Evolutionary conservation across 2,329 filamentous ascomycete genomes (phyloP), one percentile per base, ranked within the genome.

Genomic region (Fusarium torulosum): DNA sequence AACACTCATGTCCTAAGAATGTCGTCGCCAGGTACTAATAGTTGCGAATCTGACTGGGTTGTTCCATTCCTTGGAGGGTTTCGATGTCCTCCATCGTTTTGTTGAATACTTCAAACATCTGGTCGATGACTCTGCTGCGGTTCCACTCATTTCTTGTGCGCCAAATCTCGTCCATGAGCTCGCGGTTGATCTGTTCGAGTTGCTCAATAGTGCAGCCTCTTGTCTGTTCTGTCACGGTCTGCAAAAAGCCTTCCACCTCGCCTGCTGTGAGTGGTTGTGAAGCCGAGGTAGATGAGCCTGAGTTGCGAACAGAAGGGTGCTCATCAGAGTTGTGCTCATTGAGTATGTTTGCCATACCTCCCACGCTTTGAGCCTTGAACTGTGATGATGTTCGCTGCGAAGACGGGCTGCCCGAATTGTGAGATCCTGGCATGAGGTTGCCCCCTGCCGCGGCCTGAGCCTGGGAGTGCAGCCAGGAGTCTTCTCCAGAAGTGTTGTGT

Each of bases 141-240:
- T 99, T 96, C 88, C 92, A 96, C 74, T 96, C 90, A 46, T 88
- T 85, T 49, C 94, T 86, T 62, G 86, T 86, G 63, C 85, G 85
- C 96, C 96, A 99, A 43, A 98, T 86, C 66, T 90, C 88, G 63
- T 95, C 91, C 95, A 98, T 98, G 66, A 98, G 82, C 69, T 91
- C 89, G 9, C 94, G 90, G 77, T 94, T 94, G 76, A 97, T 90
- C 79, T 98, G 95, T 82, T 98, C 95, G 20, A 99, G 82, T 78
- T 99, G 95, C 80, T 99, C 96, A 52, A 99, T 92, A 0, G 90
- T 92, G 77, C 92, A 92, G 1, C 92, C 93, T 20, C 88, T 90
- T 3, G 92, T 95, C 43, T 85, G 83, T 27, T 86, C 80, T 0
- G 90, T 89, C 33, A 97, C 81, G 37, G 88, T 83, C 1, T 83